A percentile compares a stretch with the other conserved stretches of the same genome.
These are phyloP conservation scores for Trichoderma sp. DNA, from an alignment of 2,329 filamentous ascomycete genomes.

Conservation along the genomic window DNA sequence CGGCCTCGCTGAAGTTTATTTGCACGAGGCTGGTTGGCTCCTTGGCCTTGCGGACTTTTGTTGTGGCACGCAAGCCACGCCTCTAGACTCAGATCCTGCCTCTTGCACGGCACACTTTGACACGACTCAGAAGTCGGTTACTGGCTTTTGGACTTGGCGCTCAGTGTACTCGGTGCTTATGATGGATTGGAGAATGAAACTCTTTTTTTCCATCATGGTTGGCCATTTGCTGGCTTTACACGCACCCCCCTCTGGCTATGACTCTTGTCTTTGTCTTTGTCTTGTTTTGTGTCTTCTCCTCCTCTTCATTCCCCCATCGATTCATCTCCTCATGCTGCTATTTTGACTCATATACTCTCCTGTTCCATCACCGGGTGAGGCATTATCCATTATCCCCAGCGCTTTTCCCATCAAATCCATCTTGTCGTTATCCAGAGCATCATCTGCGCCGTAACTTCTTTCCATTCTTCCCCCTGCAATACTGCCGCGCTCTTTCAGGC, in stretches of 20 bases:
- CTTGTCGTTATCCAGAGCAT: neutral
- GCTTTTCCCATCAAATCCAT: neutral
- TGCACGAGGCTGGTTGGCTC: neutral
- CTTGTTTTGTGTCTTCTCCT: neutral
- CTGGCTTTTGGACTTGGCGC: neutral
- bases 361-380: neutral
- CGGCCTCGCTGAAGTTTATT: neutral
- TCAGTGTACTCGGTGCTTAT: neutral
- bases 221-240: neutral
- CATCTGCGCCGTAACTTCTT: neutral
- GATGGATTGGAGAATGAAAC: neutral
- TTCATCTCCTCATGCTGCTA: too few species aligned
- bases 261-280: neutral
- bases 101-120: neutral
- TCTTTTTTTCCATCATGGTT: neutral
- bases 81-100: constrained; percentile 6
- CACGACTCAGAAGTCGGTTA: neutral
- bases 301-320: neutral
- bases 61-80: constrained; percentile 10
- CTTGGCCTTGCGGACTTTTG: constrained; percentile 10
- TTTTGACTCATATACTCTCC: too few species aligned
- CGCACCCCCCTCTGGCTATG: neutral
- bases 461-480: neutral
- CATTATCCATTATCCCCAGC: neutral
- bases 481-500: neutral